These are phyloP conservation scores for Solidago caesia DNA, from an alignment of 129 eudicot genomes.

Conservation along the genomic window DNA sequence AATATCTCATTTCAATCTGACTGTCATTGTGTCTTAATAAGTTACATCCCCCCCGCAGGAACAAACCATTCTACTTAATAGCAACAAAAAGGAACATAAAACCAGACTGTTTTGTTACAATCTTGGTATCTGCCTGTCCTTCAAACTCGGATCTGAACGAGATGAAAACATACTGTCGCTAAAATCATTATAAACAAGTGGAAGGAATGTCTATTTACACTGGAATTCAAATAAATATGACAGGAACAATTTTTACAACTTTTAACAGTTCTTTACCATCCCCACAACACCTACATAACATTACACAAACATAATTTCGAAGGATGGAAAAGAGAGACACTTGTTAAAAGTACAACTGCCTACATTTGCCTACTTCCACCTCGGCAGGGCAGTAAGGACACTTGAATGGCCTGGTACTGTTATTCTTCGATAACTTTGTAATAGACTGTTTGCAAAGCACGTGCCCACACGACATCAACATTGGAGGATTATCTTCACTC, in stretches of 20 bases:
- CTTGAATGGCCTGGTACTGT: constrained; percentile 75
- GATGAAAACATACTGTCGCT: too few relatives aligned
- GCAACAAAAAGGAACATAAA: too few relatives aligned
- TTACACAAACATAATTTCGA: constrained; percentile 10
- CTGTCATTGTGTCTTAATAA: too few relatives aligned
- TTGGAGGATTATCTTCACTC: constrained; percentile 89
- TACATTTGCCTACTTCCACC: constrained; percentile 67
- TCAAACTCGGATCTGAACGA: too few relatives aligned
- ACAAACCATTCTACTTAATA: too few relatives aligned
- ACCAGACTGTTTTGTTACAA: too few relatives aligned
- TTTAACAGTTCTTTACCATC: constrained; percentile 23
- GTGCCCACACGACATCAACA: constrained; percentile 91
- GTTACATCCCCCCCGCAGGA: too few relatives aligned
- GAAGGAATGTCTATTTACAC: constrained; percentile 21
- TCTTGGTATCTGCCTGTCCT: too few relatives aligned
- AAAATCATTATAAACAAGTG: constrained; percentile 4
- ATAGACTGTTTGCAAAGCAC: constrained; percentile 84
- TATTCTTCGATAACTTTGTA: constrained; percentile 76
- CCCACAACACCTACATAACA: constrained; percentile 16
- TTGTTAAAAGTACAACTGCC: constrained; percentile 50
- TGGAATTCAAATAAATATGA: constrained; percentile 21
- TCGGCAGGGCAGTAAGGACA: constrained; percentile 83
- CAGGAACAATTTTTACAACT: constrained; percentile 14
- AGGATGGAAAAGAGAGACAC: constrained; percentile 14
- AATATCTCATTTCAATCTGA: too few relatives aligned